Conservation (phyloP, 1,284 basidiomycete species). For the Peniophora sp. region DNA sequence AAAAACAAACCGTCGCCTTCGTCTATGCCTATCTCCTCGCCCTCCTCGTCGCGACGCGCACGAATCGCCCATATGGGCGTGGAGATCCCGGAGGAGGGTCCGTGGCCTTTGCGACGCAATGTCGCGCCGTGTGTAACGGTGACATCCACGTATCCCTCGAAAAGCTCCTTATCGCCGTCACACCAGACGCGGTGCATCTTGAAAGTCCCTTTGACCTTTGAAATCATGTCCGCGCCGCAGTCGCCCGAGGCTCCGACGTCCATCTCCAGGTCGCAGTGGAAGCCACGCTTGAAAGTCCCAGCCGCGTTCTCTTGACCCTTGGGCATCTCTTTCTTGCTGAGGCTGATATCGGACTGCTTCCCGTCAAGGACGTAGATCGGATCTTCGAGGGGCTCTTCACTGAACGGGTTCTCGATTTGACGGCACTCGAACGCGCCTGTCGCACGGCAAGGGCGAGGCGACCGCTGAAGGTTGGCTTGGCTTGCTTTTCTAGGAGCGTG, state of each 20-base stretch:
- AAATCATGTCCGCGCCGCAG: background rate
- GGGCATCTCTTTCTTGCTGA: background rate
- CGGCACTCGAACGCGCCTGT: background rate
- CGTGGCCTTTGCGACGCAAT: conserved; percentile 1
- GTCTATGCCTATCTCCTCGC: conserved; percentile 2
- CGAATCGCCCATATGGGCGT: conserved; percentile 1
- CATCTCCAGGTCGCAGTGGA: background rate
- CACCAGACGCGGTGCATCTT: conserved; percentile 5
- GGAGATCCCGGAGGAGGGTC: background rate
- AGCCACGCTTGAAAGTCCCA: background rate
- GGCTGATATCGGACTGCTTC: background rate
- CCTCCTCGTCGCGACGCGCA: conserved; percentile 1
- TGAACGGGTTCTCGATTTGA: background rate
- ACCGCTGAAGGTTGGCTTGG: conserved; percentile 4
- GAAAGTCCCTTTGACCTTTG: background rate
- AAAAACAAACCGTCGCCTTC: background rate
- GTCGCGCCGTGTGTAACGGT: background rate
- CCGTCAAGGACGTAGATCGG: background rate
- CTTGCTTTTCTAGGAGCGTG: conserved; percentile 4
- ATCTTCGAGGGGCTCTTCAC: background rate
- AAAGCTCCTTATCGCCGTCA: background rate
- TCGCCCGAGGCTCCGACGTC: background rate
- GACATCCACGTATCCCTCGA: background rate
- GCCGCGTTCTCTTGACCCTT: background rate
- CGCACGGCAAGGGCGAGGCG: conserved; percentile 1